A percentile compares a stretch with the other conserved stretches of the same genome.
phyloP scores from a whole-genome alignment of 139 green algal genomes.

The Chlorella sp. region DNA sequence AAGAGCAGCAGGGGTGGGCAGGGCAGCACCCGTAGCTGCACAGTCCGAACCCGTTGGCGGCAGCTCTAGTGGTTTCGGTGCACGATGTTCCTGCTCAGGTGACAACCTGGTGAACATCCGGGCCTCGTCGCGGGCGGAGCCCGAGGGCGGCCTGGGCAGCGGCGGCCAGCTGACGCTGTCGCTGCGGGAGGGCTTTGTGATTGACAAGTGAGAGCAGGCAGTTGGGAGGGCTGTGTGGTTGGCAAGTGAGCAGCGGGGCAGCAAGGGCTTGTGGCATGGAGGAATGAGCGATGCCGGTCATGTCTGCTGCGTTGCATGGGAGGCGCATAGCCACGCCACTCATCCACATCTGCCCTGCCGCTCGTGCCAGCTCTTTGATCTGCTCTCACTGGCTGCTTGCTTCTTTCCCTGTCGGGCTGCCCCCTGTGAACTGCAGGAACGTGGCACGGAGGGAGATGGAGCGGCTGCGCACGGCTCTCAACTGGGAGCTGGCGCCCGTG shows the following conservation, averaged over 20 bases:
- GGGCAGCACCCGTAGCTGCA: too few species aligned
- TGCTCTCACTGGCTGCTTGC: too few species aligned
- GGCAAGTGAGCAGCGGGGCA: background rate
- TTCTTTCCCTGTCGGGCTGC: too few species aligned
- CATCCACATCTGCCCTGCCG: too few species aligned
- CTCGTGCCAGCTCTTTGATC: too few species aligned
- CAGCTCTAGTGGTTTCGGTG: too few species aligned
- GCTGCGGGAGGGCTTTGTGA: conserved; percentile 44
- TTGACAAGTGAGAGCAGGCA: conserved; percentile 29
- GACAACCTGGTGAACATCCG: conserved; percentile 60
- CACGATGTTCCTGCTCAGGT: background rate
- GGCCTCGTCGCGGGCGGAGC: conserved; percentile 36
- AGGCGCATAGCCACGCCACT: background rate
- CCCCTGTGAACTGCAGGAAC: conserved; percentile 47
- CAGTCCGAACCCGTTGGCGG: too few species aligned
- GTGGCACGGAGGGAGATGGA: conserved; percentile 47
- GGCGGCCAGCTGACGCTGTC: conserved; percentile 43
- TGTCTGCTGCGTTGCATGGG: background rate
- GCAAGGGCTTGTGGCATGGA: too few species aligned
- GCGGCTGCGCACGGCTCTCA: conserved; percentile 46
- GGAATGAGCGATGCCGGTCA: too few species aligned
- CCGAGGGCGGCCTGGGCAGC: background rate
- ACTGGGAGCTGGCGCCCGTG: conserved; percentile 56
- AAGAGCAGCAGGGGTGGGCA: too few species aligned
- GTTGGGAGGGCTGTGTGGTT: too few species aligned